Conservation (phyloP, 1,284 basidiomycete genomes). For the Sporisorium exsertum region DNA sequence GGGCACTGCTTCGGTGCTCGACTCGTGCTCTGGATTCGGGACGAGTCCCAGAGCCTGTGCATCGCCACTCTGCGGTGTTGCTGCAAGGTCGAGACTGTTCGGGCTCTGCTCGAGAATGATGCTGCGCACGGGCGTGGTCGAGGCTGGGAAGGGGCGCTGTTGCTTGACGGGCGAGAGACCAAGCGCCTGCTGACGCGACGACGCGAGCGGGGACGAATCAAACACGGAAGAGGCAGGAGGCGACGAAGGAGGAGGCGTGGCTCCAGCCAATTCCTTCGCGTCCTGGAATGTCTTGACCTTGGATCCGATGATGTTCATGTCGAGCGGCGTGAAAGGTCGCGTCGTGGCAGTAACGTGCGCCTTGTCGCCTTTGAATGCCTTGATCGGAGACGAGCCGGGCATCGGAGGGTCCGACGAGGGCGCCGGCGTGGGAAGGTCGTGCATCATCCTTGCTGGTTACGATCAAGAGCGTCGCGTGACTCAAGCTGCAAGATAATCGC, state of each 20-base stretch:
- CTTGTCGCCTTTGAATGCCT: conserved; percentile 23
- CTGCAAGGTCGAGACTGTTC: conserved; percentile 4
- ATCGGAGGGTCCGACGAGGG: conserved; percentile 52
- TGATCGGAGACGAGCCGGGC: conserved; percentile 44
- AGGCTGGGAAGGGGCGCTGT: conserved; percentile 22
- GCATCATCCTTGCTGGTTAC: conserved; percentile 33
- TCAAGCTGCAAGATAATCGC: neutral
- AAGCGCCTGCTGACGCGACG: conserved; percentile 19
- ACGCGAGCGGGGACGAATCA: conserved; percentile 29
- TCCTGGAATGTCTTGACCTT: conserved; percentile 35
- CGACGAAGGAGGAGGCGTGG: conserved; percentile 45
- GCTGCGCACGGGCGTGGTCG: conserved; percentile 14
- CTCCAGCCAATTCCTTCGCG: conserved; percentile 29
- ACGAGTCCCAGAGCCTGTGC: conserved; percentile 28
- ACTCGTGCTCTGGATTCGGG: conserved; percentile 33
- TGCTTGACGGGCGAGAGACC: conserved; percentile 44
- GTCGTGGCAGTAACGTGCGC: conserved; percentile 17
- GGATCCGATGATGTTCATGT: conserved; percentile 36
- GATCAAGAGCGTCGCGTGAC: neutral
- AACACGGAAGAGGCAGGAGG: conserved; percentile 42
- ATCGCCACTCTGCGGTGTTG: neutral
- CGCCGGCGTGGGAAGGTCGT: conserved; percentile 51
- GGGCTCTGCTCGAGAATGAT: conserved; percentile 17
- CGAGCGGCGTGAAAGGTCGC: conserved; percentile 39
- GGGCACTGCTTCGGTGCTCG: conserved; percentile 22